Base-by-base conservation (phyloP, 106 monocot genomes). In the Dendrobium catenatum region DNA sequence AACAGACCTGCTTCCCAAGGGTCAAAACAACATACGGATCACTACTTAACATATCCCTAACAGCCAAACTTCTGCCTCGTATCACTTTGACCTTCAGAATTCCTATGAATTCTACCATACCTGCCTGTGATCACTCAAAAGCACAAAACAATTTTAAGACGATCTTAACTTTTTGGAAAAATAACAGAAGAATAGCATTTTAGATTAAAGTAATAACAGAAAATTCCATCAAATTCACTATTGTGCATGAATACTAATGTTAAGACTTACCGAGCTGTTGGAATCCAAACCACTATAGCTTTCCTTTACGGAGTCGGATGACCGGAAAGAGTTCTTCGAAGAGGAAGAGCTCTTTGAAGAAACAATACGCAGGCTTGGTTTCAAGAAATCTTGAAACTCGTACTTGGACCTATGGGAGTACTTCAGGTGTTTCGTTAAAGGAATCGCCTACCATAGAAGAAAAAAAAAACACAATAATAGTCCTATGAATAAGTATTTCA, bases 381-480 rank as follows among this genome's bases (percentile, higher is more conserved):
- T 93, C 66, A 96, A 80, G 84, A 96, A 96, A 59, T 93, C 91
- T 91, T 96, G 96, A 31, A 86, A 67, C 81, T 93, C 93, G 80
- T 96, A 96, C 79, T 96, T 96, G 27, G 96, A 87, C 79, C 96
- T 94, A 83, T 59, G 78, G 41, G 26, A 77, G 13, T 43, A 37
- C 20, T 44, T 31, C 29, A 77, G 16, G 51, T 68, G 20, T 7
- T 81, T 61, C 7, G 20, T 43, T 1, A 7, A 41, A 77, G 11
- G 15, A 55, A 4, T 26, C 13, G 7, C 55, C 77, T 26, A 51
- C 4, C 18, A 76, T 40, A 41, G 47, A 9, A 55, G 8, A 73
- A 33, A 18, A 37, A 16, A 49, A 58, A 42, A 16, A 22, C 11
- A n/a, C n/a, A 19, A 82, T 40, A 84, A 19, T 68, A 77, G 19